Evolutionary conservation across 2,329 filamentous ascomycete species (phyloP), one percentile per base, ranked within the genome.

Genomic region (Alternaria sp.): DNA sequence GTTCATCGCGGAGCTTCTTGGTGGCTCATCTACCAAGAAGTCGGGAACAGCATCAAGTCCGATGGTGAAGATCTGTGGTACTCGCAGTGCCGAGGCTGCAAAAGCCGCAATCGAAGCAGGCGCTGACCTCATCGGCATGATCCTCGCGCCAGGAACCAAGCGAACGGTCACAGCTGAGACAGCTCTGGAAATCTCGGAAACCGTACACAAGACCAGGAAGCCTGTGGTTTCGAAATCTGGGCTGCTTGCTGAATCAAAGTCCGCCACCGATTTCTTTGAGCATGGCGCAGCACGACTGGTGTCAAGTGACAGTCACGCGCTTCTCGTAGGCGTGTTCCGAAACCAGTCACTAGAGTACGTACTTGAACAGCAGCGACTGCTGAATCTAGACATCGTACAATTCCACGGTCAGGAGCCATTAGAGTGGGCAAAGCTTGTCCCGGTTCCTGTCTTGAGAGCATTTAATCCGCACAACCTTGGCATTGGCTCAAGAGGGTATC

Each of bases 1-100:
- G 21, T 99, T 99, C 81, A 96, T 98, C 75, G 86, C 88, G 32
- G 87, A 94, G 72, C 88, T 99, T 23, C 92, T 97, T 69, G 90
- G 92, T 43, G 84, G 84, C 32, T 78, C 79, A 19, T 70, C 51
- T 51, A n/a, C 69, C 57, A 56, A 62, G 62, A 54, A 69, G 15
- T 49, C 67, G 19, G 45, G 60, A n/a, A 45, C 44, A 9, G 32
- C 56, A 44, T 86, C 74, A 70, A 25, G 67, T 80, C 26, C 84
- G 1, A 84, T 96, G 28, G 93, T 97, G 69, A 99, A 99, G 83
- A 97, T 99, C 23, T 99, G 96, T 78, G 96, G 96, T 6, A 98
- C 94, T 9, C 88, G 95, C 61, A 93, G 89, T 62, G 86, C 90
- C 10, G 93, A 96, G 75, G 93, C 90, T 15, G 96, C 96, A 6